Conservation (phyloP, 129 eudicot species). For the Chrysanthemum makinoi region DNA sequence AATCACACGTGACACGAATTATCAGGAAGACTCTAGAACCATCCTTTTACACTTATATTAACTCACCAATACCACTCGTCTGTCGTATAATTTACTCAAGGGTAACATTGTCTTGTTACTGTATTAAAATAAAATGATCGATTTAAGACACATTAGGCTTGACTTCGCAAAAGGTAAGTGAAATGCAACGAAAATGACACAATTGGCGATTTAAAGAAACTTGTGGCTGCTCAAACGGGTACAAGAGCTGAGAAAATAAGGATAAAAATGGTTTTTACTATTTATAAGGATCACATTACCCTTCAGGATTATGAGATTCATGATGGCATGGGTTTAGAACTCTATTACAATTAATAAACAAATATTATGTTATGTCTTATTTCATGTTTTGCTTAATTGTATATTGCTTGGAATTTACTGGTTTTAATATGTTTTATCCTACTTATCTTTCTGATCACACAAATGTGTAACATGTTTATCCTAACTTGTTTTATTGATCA, state of each 20-base stretch:
- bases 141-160: slow-evolving; percentile 74
- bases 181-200: slow-evolving; percentile 96
- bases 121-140: slow-evolving; percentile 50
- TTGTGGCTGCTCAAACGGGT: slow-evolving; percentile 87
- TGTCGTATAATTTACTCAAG: background rate
- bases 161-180: slow-evolving; percentile 88
- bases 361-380: background rate
- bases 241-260: slow-evolving; percentile 74
- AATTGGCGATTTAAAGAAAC: slow-evolving; percentile 84
- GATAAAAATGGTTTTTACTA: slow-evolving; percentile 82
- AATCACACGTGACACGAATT: slow-evolving; percentile 9
- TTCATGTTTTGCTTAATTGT: background rate
- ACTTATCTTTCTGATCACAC: too few relatives aligned
- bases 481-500: too few relatives aligned
- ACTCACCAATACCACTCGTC: background rate
- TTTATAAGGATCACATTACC: slow-evolving; percentile 79
- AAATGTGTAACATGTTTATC: too few relatives aligned
- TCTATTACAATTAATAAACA: slow-evolving; percentile 55
- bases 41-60: background rate
- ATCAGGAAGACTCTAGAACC: slow-evolving; percentile 11
- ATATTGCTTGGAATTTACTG: too few relatives aligned
- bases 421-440: accelerated
- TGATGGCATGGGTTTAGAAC: slow-evolving; percentile 94
- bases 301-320: slow-evolving; percentile 83
- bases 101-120: background rate